Evolutionary conservation across 2,329 filamentous ascomycete species (phyloP).

Genomic region (Beauveria medogensis): DNA sequence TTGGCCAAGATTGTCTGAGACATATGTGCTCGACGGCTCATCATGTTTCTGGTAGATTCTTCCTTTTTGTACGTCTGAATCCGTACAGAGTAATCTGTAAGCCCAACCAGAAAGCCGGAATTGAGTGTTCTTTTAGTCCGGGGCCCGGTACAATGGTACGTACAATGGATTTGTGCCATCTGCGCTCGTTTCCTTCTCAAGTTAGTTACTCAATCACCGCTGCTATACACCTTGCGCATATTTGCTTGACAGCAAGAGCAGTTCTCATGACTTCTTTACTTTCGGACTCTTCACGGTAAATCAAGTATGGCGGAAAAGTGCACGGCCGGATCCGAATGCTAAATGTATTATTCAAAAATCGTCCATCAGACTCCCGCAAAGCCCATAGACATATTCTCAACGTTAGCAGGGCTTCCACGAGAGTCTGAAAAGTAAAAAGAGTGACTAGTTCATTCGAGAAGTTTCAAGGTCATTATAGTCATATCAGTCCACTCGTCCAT

Average conservation of each 20-base stretch:
- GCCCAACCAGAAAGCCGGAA: no score
- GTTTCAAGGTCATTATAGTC: slow-evolving; percentile 6
- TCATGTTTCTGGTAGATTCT: no score
- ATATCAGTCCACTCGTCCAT: slow-evolving; percentile 8
- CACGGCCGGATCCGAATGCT: not conserved
- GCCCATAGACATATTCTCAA: not conserved
- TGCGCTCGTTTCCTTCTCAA: no score
- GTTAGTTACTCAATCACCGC: no score
- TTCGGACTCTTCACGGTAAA: no score
- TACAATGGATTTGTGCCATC: no score
- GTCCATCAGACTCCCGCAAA: not conserved
- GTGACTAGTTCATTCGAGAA: not conserved
- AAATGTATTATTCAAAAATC: slow-evolving; percentile 5
- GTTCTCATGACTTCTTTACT: not conserved
- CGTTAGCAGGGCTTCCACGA: not conserved
- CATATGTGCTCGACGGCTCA: no score
- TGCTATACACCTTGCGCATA: not conserved
- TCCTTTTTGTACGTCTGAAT: no score
- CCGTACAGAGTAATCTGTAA: no score
- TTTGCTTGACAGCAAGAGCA: not conserved
- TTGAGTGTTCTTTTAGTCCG: no score
- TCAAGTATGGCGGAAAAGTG: not conserved
- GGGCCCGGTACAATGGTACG: no score
- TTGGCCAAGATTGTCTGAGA: no score
- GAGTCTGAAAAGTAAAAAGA: not conserved